Percentiles rank a stretch among this genome's conserved stretches.
Conservation (phyloP, 305 asterid species). For the Rubia tinctorum region DNA sequence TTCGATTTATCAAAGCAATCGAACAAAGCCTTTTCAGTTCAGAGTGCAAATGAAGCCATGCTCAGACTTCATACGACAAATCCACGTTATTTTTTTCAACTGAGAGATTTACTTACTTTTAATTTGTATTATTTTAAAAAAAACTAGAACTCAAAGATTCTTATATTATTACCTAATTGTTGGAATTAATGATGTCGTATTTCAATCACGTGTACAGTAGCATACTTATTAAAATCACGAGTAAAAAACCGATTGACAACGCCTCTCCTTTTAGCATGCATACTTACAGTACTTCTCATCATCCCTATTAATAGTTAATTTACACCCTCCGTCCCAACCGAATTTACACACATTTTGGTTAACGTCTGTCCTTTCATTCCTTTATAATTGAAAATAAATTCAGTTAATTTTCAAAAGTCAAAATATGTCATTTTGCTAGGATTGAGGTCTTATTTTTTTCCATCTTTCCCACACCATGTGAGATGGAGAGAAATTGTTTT, state of each 20-base stretch:
- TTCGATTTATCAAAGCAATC: background rate
- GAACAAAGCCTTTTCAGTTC: background rate
- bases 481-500: too few species aligned
- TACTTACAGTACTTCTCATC: too few species aligned
- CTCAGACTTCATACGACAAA: constrained; percentile 6
- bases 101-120: background rate
- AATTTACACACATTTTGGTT: too few species aligned
- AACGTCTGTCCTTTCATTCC: too few species aligned
- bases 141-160: background rate
- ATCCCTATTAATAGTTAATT: too few species aligned
- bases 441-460: too few species aligned
- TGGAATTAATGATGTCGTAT: background rate
- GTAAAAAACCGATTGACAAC: background rate
- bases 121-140: background rate
- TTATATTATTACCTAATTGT: too few species aligned
- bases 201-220: background rate
- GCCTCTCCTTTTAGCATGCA: background rate
- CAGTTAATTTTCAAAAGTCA: too few species aligned
- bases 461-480: too few species aligned
- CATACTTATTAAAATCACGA: background rate
- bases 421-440: too few species aligned
- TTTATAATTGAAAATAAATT: too few species aligned
- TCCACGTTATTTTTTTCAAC: background rate
- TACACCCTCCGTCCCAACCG: too few species aligned
- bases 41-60: constrained; percentile 4